Percentiles rank a stretch among this genome's conserved stretches.
Conservation (phyloP, 331 rosid species). For the Malus hybrid region DNA sequence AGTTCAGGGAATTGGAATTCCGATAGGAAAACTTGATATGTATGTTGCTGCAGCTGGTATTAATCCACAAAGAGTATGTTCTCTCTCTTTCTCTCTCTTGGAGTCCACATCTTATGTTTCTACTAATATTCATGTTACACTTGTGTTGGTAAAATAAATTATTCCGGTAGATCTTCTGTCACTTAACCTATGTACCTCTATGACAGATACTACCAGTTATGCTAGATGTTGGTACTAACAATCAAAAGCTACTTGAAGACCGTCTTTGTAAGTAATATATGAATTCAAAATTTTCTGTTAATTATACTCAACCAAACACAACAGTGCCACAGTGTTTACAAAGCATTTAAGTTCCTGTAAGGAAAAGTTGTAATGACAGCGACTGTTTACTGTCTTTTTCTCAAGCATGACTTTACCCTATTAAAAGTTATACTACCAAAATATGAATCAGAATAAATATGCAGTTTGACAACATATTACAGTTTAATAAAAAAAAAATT, state of each 20-base stretch:
- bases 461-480: background rate
- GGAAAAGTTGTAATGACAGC: background rate
- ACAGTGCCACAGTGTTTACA: background rate
- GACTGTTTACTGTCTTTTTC: background rate
- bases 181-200: conserved; percentile 20
- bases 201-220: conserved; percentile 89
- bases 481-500: background rate
- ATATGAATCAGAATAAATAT: background rate
- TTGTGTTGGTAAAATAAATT: conserved; percentile 4
- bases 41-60: conserved; percentile 99
- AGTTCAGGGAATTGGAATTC: conserved; percentile 98
- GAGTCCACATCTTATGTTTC: background rate
- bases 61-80: conserved; percentile 83
- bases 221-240: conserved; percentile 97
- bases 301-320: background rate
- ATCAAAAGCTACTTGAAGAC: conserved; percentile 79
- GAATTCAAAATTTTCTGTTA: background rate
- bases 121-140: background rate
- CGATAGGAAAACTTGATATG: conserved; percentile 94
- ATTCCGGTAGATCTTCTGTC: conserved; percentile 8
- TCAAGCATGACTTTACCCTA: background rate
- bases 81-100: conserved; percentile 9
- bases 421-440: background rate
- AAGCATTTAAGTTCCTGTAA: background rate
- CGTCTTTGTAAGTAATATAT: conserved; percentile 69